A percentile compares a stretch with the other conserved stretches of the same genome.
phyloP scores from a whole-genome alignment of 306 rosid genomes.

The Glycyrrhiza uralensis region DNA sequence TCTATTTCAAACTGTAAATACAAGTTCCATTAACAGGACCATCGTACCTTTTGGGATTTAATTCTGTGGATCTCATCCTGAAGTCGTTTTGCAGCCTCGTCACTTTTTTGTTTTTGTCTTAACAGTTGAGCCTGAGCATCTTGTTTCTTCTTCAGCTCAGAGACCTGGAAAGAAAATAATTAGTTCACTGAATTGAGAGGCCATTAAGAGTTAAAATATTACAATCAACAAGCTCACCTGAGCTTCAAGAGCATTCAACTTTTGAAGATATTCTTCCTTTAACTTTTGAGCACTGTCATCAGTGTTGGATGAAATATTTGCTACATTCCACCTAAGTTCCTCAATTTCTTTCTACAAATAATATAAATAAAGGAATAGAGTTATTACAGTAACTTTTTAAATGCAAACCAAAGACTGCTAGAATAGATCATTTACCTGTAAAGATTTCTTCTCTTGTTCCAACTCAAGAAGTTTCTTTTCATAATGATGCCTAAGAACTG shows the following conservation, averaged over 20 bases:
- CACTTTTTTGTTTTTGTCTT: constrained; percentile 91
- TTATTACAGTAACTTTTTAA: background rate
- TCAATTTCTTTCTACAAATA: constrained; percentile 80
- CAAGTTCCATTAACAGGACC: background rate
- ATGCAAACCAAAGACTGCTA: background rate
- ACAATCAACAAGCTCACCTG: constrained; percentile 51
- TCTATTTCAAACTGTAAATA: background rate
- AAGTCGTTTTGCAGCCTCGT: constrained; percentile 83
- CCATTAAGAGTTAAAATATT: constrained; percentile 3
- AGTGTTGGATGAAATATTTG: constrained; percentile 69
- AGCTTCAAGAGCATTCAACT: constrained; percentile 78
- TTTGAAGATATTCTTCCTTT: constrained; percentile 85
- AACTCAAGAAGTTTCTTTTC: constrained; percentile 91
- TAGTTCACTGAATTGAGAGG: constrained; percentile 13
- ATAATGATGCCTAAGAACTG: constrained; percentile 79
- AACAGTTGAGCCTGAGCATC: constrained; percentile 91
- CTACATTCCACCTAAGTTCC: constrained; percentile 54
- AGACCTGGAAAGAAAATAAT: constrained; percentile 58
- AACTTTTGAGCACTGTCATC: constrained; percentile 87
- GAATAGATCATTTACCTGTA: constrained; percentile 58
- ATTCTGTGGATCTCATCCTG: constrained; percentile 98
- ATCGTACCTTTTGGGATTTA: constrained; percentile 77
- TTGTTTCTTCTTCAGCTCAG: constrained; percentile 85
- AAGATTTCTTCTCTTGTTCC: constrained; percentile 76
- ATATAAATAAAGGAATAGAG: background rate